A percentile compares a stretch with the other conserved stretches of the same genome.
Evolutionary conservation across 148 eudicot species (phyloP).

Genomic region (Polygonum maritimum): DNA sequence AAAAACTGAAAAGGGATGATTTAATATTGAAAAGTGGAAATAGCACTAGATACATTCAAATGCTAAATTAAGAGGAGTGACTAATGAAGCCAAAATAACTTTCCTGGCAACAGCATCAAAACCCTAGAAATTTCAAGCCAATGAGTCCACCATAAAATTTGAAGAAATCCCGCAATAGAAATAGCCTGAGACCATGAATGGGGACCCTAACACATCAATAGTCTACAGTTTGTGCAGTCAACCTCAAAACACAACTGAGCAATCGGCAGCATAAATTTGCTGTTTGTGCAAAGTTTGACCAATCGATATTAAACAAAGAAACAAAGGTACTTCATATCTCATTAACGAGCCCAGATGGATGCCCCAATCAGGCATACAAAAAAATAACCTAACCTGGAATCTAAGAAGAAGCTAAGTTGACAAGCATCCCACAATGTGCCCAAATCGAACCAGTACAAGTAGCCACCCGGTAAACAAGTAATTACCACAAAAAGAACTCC

Average conservation of each 20-base stretch:
- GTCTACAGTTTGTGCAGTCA: neutral
- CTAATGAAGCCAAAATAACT: neutral
- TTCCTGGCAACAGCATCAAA: neutral
- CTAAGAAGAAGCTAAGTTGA: neutral
- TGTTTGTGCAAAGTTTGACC: neutral
- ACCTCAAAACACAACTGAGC: neutral
- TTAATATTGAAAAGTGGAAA: neutral
- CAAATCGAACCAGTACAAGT: too few relatives aligned
- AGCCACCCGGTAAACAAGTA: neutral
- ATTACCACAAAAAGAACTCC: neutral
- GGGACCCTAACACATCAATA: neutral
- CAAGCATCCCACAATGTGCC: too few relatives aligned
- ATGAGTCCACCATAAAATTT: neutral
- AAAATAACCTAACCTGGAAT: neutral
- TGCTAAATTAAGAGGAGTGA: neutral
- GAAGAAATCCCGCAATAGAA: neutral
- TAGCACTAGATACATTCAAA: neutral
- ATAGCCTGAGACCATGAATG: neutral
- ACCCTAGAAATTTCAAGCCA: neutral
- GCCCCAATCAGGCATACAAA: neutral
- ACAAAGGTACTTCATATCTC: neutral
- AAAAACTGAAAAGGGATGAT: neutral
- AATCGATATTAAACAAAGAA: neutral
- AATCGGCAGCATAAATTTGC: neutral
- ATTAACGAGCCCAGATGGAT: neutral